Conservation (phyloP, 331 rosid species). For the Malus hybrid region DNA sequence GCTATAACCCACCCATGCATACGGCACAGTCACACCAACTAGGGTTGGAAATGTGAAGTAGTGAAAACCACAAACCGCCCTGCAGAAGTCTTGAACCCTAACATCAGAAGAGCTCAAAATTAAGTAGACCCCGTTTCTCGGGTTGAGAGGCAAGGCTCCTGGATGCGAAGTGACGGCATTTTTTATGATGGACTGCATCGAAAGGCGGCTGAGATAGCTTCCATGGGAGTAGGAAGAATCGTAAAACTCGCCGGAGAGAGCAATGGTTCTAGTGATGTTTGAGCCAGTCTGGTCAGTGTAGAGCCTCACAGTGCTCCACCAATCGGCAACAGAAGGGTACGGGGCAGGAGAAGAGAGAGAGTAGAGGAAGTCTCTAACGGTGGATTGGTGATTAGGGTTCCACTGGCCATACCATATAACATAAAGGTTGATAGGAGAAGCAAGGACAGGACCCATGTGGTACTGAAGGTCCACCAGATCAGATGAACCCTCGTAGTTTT, state of each 20-base stretch:
- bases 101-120: slow-evolving; percentile 35
- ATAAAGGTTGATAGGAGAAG: slow-evolving; percentile 42
- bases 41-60: slow-evolving; percentile 50
- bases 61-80: slow-evolving; percentile 56
- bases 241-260: slow-evolving; percentile 32
- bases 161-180: slow-evolving; percentile 21
- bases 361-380: slow-evolving; percentile 35
- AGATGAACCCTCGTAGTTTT: slow-evolving; percentile 49
- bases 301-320: slow-evolving; percentile 49
- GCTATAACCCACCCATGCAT: slow-evolving; percentile 47
- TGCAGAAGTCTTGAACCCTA: slow-evolving; percentile 43
- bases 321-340: slow-evolving; percentile 37
- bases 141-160: slow-evolving; percentile 33
- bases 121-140: slow-evolving; percentile 38
- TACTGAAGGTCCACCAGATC: slow-evolving; percentile 40
- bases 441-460: slow-evolving; percentile 62
- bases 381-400: slow-evolving; percentile 39
- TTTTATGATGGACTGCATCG: slow-evolving; percentile 35
- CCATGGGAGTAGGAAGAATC: slow-evolving; percentile 47
- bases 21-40: slow-evolving; percentile 42
- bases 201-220: slow-evolving; percentile 28
- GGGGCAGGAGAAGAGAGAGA: slow-evolving; percentile 33
- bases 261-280: slow-evolving; percentile 33
- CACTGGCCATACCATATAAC: slow-evolving; percentile 53
- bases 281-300: slow-evolving; percentile 48